phyloP scores from a whole-genome alignment of 148 eudicot genomes.

The Silene conica region DNA sequence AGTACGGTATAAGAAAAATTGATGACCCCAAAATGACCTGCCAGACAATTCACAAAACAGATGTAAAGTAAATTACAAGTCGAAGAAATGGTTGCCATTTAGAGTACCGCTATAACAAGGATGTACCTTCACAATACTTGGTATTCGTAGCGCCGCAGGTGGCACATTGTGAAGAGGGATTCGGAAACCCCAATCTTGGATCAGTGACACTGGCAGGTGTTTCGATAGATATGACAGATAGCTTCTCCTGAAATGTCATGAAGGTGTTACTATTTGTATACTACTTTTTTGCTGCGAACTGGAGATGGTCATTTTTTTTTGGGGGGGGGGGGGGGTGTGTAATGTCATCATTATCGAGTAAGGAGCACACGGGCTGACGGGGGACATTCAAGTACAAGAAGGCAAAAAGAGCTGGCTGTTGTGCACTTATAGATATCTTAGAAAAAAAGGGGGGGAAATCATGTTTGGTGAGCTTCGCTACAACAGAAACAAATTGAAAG shows the following conservation, averaged over 20 bases:
- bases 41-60: conserved; percentile 17
- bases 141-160: conserved; percentile 68
- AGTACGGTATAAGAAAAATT: conserved; percentile 61
- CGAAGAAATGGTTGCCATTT: background rate
- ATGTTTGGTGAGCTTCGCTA: too few relatives aligned
- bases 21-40: conserved; percentile 92
- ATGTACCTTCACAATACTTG: conserved; percentile 80
- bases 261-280: conserved; percentile 5
- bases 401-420: too few relatives aligned
- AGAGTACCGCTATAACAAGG: background rate
- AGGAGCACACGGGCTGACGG: too few relatives aligned
- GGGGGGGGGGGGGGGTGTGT: too few relatives aligned
- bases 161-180: conserved; percentile 55
- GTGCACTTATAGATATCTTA: too few relatives aligned
- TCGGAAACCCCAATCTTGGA: conserved; percentile 82
- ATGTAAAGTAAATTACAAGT: background rate
- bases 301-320: background rate
- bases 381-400: too few relatives aligned
- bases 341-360: too few relatives aligned
- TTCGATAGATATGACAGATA: conserved; percentile 55
- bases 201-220: conserved; percentile 61
- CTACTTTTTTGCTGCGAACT: background rate
- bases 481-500: too few relatives aligned
- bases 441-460: too few relatives aligned
- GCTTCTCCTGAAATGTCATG: conserved; percentile 48